Base-by-base conservation (phyloP, 352 stramenopile species). In the Globisporangium yorkense region DNA sequence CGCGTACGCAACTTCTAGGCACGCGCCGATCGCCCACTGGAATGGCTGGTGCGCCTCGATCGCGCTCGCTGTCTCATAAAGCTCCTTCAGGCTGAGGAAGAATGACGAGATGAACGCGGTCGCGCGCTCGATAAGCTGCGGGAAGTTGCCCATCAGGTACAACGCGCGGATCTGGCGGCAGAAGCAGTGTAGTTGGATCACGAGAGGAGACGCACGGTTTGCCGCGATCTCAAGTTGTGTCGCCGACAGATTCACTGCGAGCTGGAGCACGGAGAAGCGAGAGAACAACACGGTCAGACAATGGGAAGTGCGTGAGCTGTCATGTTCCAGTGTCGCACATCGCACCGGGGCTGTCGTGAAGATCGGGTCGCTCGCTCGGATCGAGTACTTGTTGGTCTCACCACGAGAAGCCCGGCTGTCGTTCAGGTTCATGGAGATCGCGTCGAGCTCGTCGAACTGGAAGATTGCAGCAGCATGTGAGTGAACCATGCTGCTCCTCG, bases 361-460 rank as follows among this genome's bases (percentile, higher is more conserved):
- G 24, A 93, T 86, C 1, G 65, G 49, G 48, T 80, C 66, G 39
- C 65, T 53, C 0, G 59, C 43, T 21, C 56, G 44, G 29, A 82
- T 69, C 1, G 61, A 62, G 2, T 40, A 51, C 47, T 72, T 66
- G n/a, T 49, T 54, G 1, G 50, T 31, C 37, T 67, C 54, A 33
- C 59, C 57, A 3, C 8, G 35, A 55, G 50, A n/a, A 15, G 52
- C 15, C 29, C 63, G 51, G 21, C 70, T 68, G 45, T 71, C 65
- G 8, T 63, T 77, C 46, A 84, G 55, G 49, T 75, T 73, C 51
- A 68, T 53, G 44, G 87, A 88, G 52, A 92, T 90, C 35, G 84
- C 84, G 44, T 94, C 84, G 4, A 94, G 67, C 21, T 94, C 84
- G 49, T 94, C 84, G 5, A 90, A 60, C 82, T 92, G 49, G 6